Base-by-base conservation (phyloP, 768 basidiomycete genomes). In the Rhodotorula paludigena region DNA sequence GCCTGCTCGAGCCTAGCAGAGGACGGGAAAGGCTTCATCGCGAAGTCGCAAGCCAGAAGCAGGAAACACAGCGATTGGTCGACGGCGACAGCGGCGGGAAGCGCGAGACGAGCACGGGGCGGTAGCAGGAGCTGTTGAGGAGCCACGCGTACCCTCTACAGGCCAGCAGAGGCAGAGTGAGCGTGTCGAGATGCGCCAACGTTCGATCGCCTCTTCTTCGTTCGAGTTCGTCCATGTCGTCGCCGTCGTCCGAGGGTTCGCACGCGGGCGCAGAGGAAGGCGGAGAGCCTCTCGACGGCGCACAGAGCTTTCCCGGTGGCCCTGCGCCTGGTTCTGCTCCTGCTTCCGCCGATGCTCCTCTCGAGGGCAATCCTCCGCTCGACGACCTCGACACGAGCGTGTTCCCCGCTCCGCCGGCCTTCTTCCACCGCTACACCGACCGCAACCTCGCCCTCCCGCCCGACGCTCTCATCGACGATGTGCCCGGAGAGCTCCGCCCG, bases 371-470 rank as follows among this genome's bases (percentile, higher is more conserved):
- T 36, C 36, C 36, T 20, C 54, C 54, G 8, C 54, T n/a, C 54
- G 54, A 55, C 59, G 66, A 71, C 18, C 64, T 73, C 42, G 71
- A 73, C 64, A 60, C 73, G 23, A 67, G 70, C 28, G 71, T 76
- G 66, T 94, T 93, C 77, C 92, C 92, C 33, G 89, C 89, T 9
- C 91, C 91, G 1, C 89, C 91, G 0, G 88, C 88, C 21, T 88
- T 89, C 76, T 90, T 91, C 78, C 82, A 83, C 16, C 86, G 85
- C 63, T 92, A 90, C 77, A 86, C 90, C 0, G 69, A 83, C 1
- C 85, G 84, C 75, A 91, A 92, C 75, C 81, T 94, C 58, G 81
- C 81, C 14, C 82, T 91, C 8, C 82, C 92, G 36, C 78, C 80
- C 16, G 77, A 89, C 25, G 82, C 90, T 0, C 9, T 38, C 64